Conservation (phyloP, 2,329 filamentous ascomycete species). For the Fusarium solani-melongenae region DNA sequence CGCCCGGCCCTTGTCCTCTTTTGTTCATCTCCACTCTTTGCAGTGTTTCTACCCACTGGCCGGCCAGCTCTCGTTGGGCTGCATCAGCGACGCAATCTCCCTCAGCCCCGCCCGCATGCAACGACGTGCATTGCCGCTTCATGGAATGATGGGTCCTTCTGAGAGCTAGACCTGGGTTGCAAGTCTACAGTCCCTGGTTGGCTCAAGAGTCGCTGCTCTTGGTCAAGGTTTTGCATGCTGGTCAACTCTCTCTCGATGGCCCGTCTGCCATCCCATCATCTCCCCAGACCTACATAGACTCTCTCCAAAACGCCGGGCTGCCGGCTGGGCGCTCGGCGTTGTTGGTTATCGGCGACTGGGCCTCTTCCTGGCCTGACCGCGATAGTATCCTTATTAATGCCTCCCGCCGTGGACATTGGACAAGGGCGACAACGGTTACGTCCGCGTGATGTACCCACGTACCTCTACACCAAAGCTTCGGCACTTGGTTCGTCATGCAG, state of each 20-base stretch:
- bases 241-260: slow-evolving; percentile 10
- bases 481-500: slow-evolving; percentile 3
- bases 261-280: slow-evolving; percentile 11
- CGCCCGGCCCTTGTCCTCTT: neutral
- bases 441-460: neutral
- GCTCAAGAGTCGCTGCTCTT: neutral
- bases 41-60: neutral
- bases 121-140: slow-evolving; percentile 29
- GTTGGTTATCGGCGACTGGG: neutral
- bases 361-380: neutral
- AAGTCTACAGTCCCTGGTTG: slow-evolving; percentile 4
- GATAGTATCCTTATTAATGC: slow-evolving; percentile 4
- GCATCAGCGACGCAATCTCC: slow-evolving; percentile 26
- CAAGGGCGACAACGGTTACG: neutral
- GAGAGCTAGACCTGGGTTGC: slow-evolving; percentile 12
- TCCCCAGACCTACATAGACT: neutral
- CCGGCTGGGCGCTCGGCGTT: slow-evolving; percentile 14
- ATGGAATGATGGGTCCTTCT: slow-evolving; percentile 26
- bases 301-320: slow-evolving; percentile 6
- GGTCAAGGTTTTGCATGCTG: neutral
- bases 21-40: slow-evolving; percentile 3
- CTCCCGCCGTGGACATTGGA: neutral
- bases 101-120: slow-evolving; percentile 31
- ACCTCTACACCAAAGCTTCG: slow-evolving; percentile 7
- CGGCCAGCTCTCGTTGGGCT: slow-evolving; percentile 1